phyloP scores from a whole-genome alignment of 106 monocot species.

The Phalaenopsis aphrodite region DNA sequence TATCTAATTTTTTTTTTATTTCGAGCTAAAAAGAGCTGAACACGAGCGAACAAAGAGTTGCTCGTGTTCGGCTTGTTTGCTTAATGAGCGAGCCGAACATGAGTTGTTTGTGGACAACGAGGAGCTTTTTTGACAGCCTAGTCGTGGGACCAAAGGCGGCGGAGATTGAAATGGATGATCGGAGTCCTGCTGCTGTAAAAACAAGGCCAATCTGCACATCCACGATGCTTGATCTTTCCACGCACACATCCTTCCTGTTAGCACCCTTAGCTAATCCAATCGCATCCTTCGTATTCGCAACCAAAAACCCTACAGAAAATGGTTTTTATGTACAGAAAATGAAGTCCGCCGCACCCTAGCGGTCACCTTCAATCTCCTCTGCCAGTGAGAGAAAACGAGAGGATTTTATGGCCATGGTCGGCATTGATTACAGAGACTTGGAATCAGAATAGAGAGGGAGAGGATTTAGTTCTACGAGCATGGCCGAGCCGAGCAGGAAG shows the following conservation, averaged over 20 bases:
- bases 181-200: no score
- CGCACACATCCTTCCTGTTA: conserved; percentile 32
- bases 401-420: neutral
- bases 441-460: neutral
- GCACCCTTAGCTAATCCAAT: conserved; percentile 46
- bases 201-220: conserved; percentile 67
- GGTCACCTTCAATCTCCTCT: conserved; percentile 65
- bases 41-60: no score
- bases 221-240: conserved; percentile 35
- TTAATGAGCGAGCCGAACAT: no score
- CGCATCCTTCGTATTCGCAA: conserved; percentile 61
- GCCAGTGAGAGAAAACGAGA: conserved; percentile 11
- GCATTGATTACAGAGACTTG: neutral
- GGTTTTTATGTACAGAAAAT: conserved; percentile 74
- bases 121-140: no score
- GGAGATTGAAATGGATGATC: no score
- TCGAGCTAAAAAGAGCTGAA: no score
- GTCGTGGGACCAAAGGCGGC: no score
- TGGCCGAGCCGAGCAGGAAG: no score
- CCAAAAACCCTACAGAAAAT: conserved; percentile 86
- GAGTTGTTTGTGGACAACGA: no score
- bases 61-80: no score
- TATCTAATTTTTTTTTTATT: no score
- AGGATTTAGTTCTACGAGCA: no score
- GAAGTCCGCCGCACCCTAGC: conserved; percentile 44